Conservation (phyloP, 331 rosid species). For the Erythrophleum ivorense region DNA sequence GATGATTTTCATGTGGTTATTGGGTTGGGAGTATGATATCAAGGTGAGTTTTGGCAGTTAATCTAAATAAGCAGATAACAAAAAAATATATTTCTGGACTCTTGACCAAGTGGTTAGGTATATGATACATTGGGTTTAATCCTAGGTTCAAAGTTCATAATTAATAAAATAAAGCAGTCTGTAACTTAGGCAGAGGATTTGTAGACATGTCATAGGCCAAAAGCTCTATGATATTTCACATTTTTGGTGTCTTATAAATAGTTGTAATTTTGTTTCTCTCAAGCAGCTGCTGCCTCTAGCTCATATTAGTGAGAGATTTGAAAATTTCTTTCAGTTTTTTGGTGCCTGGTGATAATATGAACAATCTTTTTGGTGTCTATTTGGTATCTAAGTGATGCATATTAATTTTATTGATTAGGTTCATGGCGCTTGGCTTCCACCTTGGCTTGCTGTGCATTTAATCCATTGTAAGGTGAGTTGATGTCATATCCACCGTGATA, state of each 20-base stretch:
- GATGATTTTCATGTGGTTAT: background rate
- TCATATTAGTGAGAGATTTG: background rate
- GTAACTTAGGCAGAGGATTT: background rate
- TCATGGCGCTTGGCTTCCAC: slow-evolving; percentile 94
- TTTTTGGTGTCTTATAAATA: background rate
- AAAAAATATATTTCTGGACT: background rate
- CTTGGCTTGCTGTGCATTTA: slow-evolving; percentile 81
- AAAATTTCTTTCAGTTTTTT: slow-evolving; percentile 14
- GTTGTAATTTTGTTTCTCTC: slow-evolving; percentile 8
- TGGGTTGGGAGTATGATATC: background rate
- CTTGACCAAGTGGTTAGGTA: background rate
- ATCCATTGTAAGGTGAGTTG: slow-evolving; percentile 57
- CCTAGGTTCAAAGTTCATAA: background rate
- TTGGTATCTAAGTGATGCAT: slow-evolving; percentile 39
- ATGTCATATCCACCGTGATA: background rate
- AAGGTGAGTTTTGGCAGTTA: background rate
- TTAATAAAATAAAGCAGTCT: background rate
- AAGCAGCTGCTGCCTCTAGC: slow-evolving; percentile 1
- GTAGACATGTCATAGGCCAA: background rate
- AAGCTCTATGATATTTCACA: background rate
- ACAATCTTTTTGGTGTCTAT: background rate
- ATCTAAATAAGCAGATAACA: background rate
- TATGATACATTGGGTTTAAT: background rate
- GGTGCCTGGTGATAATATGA: background rate
- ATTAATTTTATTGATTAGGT: slow-evolving; percentile 58